These are phyloP conservation scores for Coemansia pectinata DNA, from an alignment of 192 early-diverging fungal genomes.

Conservation along the genomic window DNA sequence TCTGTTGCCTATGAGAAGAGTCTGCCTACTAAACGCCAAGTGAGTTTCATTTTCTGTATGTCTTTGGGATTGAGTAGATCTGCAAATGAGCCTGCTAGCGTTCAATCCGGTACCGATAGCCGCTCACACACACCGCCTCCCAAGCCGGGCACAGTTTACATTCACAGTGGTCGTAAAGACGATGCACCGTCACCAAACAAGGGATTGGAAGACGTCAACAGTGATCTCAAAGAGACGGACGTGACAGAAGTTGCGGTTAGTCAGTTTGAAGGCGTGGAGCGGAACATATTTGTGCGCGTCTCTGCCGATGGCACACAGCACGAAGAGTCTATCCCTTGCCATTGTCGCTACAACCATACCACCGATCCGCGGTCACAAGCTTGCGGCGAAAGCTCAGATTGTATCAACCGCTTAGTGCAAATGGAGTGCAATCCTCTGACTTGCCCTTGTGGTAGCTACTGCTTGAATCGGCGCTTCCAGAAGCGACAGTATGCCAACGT, in stretches of 20 bases:
- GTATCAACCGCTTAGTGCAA: slow-evolving; percentile 90
- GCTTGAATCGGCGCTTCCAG: slow-evolving; percentile 91
- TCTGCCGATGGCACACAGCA: slow-evolving; percentile 36
- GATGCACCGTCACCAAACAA: not conserved
- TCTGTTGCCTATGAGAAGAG: not conserved
- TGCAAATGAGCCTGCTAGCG: not conserved
- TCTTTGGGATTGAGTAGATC: slow-evolving; percentile 1
- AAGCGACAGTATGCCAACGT: slow-evolving; percentile 80
- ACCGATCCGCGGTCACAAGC: slow-evolving; percentile 65
- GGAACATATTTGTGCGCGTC: slow-evolving; percentile 48
- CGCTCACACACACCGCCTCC: not conserved
- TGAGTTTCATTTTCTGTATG: not conserved
- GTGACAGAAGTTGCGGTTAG: slow-evolving; percentile 26
- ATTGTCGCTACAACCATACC: slow-evolving; percentile 56
- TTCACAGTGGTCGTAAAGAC: not conserved
- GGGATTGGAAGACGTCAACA: slow-evolving; percentile 13
- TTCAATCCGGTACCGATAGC: slow-evolving; percentile 5
- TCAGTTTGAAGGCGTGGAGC: slow-evolving; percentile 41
- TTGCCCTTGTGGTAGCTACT: slow-evolving; percentile 86
- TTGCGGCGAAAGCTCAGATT: slow-evolving; percentile 85
- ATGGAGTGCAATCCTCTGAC: slow-evolving; percentile 90
- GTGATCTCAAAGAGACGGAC: slow-evolving; percentile 28
- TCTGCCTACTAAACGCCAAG: not conserved
- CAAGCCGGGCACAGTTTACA: not conserved
- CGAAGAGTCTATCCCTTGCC: slow-evolving; percentile 50